A percentile compares a stretch with the other conserved stretches of the same genome.
phyloP scores from a whole-genome alignment of 305 asterid genomes.

The Rubia peregrina region DNA sequence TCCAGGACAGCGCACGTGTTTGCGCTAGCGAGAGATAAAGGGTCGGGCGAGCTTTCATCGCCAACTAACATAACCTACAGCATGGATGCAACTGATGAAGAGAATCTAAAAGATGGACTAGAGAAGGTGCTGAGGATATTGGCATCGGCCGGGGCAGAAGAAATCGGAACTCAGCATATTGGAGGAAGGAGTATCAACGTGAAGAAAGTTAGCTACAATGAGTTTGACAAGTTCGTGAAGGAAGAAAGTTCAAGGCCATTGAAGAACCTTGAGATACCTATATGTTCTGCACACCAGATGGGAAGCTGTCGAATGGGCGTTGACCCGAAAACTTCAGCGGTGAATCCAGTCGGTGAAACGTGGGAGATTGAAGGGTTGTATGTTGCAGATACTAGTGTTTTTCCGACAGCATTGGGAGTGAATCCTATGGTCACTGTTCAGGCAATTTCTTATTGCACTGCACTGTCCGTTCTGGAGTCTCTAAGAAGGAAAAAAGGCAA shows the following conservation, averaged over 20 bases:
- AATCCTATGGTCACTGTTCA: constrained; percentile 83
- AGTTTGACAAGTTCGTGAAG: constrained; percentile 50
- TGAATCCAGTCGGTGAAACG: constrained; percentile 45
- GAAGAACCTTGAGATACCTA: constrained; percentile 32
- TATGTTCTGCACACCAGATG: constrained; percentile 87
- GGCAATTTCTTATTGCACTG: constrained; percentile 71
- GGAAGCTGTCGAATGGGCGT: constrained; percentile 86
- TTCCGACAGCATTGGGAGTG: constrained; percentile 77
- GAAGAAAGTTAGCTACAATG: constrained; percentile 28
- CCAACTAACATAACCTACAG: constrained; percentile 31
- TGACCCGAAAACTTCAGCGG: constrained; percentile 40
- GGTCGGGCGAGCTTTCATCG: constrained; percentile 43
- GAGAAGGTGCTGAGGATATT: constrained; percentile 49
- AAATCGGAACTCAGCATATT: constrained; percentile 58
- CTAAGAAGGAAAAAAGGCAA: constrained; percentile 25
- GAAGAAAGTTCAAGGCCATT: constrained; percentile 47
- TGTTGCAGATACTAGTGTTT: constrained; percentile 68
- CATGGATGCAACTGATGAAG: constrained; percentile 33
- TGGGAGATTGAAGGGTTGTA: constrained; percentile 69
- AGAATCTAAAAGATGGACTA: constrained; percentile 38
- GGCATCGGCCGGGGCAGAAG: constrained; percentile 77
- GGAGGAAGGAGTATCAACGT: constrained; percentile 45
- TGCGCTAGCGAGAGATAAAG: constrained; percentile 56
- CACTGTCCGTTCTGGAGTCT: constrained; percentile 47
- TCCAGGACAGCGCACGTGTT: constrained; percentile 58